Percentiles rank a stretch among this genome's conserved stretches.
Evolutionary conservation across 495 filamentous ascomycete genomes (phyloP).

Genomic region (Penicillium dipodomyicola): DNA sequence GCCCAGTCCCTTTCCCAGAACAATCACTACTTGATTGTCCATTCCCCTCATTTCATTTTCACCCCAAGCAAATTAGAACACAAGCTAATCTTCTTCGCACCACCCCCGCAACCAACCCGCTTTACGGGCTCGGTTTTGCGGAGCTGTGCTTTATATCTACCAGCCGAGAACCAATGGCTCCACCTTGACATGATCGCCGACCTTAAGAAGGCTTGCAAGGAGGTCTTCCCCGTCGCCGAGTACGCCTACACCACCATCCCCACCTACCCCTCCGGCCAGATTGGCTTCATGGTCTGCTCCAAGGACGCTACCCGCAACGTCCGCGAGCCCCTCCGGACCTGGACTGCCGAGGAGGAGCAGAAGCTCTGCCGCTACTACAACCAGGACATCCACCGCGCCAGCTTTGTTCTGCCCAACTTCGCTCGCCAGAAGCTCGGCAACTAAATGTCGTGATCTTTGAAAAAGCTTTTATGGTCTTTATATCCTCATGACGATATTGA

Average conservation of each 20-base stretch:
- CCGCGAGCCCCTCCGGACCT: constrained; percentile 73
- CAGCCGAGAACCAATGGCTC: constrained; percentile 99
- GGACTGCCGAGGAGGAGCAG: constrained; percentile 83
- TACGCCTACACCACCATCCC: constrained; percentile 99
- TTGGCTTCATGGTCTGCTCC: constrained; percentile 99
- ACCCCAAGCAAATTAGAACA: constrained; percentile 1
- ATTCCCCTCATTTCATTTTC: constrained; percentile 4
- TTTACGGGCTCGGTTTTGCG: constrained; percentile 37
- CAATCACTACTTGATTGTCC: neutral
- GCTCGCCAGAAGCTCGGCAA: constrained; percentile 68
- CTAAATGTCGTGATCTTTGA: constrained; percentile 23
- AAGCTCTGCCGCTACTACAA: constrained; percentile 95
- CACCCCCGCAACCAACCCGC: constrained; percentile 38
- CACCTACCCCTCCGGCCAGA: constrained; percentile 98
- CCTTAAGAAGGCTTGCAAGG: constrained; percentile 92
- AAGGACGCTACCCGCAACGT: constrained; percentile 86
- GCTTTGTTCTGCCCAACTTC: constrained; percentile 90
- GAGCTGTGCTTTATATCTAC: constrained; percentile 27
- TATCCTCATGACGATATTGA: constrained; percentile 15
- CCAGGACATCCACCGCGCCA: constrained; percentile 87
- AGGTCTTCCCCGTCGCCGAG: constrained; percentile 96
- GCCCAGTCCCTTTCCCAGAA: constrained; percentile 13
- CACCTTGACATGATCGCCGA: constrained; percentile 86
- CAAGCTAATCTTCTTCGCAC: constrained; percentile 33
- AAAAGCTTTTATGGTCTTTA: constrained; percentile 15